Base-by-base conservation (phyloP, 257 asterid species). In the Fraxinus americana region DNA sequence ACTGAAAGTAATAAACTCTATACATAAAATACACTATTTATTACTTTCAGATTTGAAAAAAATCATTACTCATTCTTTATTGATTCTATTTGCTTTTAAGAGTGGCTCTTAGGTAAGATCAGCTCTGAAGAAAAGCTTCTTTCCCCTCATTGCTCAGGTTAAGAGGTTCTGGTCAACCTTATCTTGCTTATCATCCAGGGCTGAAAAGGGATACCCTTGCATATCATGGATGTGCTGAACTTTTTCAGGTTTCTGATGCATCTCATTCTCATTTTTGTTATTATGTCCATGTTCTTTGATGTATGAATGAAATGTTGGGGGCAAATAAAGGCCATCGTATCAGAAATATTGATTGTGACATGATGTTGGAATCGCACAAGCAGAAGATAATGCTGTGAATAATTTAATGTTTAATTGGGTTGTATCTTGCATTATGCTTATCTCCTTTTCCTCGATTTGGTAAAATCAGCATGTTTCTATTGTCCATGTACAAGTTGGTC, bases 221-320 rank as follows among this genome's bases (percentile, higher is more conserved):
- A 78, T 93, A 90, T 83, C 97, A 93, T 85, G 98, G 98, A 59
- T 96, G 99, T 90, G 99, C 94, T 73, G 99, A 93, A 86, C 90
- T 93, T 84, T 96, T 93, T 88, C 99, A 96, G 99, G 99, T 96
- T 67, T 70, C 50, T 54, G 38, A 23, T 76, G 68, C 36, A 73
- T 72, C 73, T 80, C 35, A 12, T 74, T 79, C 63, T 50, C 76
- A 8, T n/a, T 59, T 21, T 63, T n/a, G 72, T 77, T 79, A 66
- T 54, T 77, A 57, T 38, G 59, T 39, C 72, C 43, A 69, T 72
- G 76, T 74, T 70, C 73, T 59, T 67, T 76, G 84, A 41, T 65
- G 67, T n/a, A 72, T 54, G 71, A 54, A 39, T 81, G 72, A 65
- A 59, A 72, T 16, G 67, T 77, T 54, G 54, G 34, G 34, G 43